Evolutionary conservation across 2,329 filamentous ascomycete species (phyloP).

Genomic region (Claviceps lovelessii): DNA sequence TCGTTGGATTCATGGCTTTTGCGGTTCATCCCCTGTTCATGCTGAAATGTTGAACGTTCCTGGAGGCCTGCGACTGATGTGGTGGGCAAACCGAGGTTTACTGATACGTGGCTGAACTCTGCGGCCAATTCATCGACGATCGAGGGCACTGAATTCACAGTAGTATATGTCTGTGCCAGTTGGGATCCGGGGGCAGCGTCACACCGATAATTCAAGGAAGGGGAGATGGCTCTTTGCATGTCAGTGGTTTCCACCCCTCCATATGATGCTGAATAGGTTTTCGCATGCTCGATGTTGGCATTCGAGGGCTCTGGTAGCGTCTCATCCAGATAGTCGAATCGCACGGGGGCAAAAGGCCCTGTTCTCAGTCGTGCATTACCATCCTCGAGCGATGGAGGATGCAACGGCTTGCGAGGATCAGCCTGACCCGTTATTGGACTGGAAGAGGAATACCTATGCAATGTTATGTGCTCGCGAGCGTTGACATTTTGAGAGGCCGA

Average conservation of each 20-base stretch:
- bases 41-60: constrained; percentile 19
- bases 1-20: constrained; percentile 40
- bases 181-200: neutral
- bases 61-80: constrained; percentile 19
- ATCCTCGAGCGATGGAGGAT: constrained; percentile 14
- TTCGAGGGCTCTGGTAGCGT: constrained; percentile 39
- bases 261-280: constrained; percentile 13
- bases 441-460: constrained; percentile 2
- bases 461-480: constrained; percentile 7
- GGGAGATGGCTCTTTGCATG: neutral
- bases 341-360: constrained; percentile 41
- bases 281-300: constrained; percentile 33
- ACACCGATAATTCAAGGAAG: constrained; percentile 1
- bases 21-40: constrained; percentile 21
- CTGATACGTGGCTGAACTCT: constrained; percentile 7
- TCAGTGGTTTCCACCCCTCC: constrained; percentile 8
- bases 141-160: neutral
- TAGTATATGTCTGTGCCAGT: constrained; percentile 1
- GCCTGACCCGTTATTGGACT: constrained; percentile 11
- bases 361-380: constrained; percentile 30
- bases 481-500: constrained; percentile 15
- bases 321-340: constrained; percentile 38
- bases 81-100: constrained; percentile 9
- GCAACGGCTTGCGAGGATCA: constrained; percentile 22
- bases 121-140: constrained; percentile 4